Base-by-base conservation (phyloP, 2,329 filamentous ascomycete genomes). In the Nemania sp. region DNA sequence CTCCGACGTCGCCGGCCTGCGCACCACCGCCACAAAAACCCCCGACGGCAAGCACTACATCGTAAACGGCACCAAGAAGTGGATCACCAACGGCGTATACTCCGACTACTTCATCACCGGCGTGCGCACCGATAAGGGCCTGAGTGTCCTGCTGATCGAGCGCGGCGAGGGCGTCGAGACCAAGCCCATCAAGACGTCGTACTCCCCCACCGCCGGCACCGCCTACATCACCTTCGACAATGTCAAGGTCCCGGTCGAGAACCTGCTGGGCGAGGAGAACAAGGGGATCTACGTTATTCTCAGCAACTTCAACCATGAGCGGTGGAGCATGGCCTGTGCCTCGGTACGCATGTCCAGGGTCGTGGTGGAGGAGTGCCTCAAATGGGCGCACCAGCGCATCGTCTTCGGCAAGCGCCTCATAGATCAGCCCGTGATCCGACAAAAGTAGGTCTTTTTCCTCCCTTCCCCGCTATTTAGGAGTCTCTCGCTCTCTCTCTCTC, bases 231-330 rank as follows among this genome's bases (percentile, higher is more conserved):
- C 91, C 52, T 94, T 91, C 74, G 90, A 93, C 76, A 90, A 95
- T 67, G 91, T 93, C 75, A 92, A 92, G 79, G 91, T 96, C 0
- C 91, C 92, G 0, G 88, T 86, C 0, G 84, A 87, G 72, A 88
- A 95, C 75, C 79, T 96, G 15, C 79, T 96, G 5, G 92, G 92
- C 63, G 80, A 90, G 72, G 91, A 96, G 77, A 86, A 95, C 80
- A 90, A 94, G 78, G 92, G 92, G 6, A 93, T 96, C 71, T 84
- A 88, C 63, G 90, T 95, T 32, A 91, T 96, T 71, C 79, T 95
- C 72, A 87, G 84, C 77, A 96, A 96, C 78, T 96, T 96, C 79
- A 95, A 95, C 81, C 90, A 95, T 77, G 90, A 92, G 78, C 84
- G 90, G 34, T 92, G 89, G 83, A 88, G 84, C 77, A 91, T 93